phyloP scores from a whole-genome alignment of 257 asterid species.

The Paulownia fortunei region DNA sequence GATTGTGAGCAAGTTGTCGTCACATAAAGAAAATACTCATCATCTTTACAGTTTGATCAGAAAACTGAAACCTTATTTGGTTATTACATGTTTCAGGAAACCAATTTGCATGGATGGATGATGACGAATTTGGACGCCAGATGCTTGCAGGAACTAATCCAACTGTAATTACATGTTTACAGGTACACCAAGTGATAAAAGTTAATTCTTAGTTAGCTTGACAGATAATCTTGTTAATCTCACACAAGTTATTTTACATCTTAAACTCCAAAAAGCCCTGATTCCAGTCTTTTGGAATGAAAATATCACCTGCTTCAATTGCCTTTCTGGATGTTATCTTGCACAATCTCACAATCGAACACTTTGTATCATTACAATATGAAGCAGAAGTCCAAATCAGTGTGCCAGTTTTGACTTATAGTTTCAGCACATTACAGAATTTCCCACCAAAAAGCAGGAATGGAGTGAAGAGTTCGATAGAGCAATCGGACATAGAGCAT shows the following conservation, averaged over 20 bases:
- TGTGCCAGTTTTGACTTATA: background rate
- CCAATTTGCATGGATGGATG: conserved; percentile 52
- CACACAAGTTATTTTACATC: too few species aligned
- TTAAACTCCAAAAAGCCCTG: conserved; percentile 13
- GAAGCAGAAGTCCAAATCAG: background rate
- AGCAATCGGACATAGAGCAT: conserved; percentile 45
- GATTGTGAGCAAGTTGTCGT: background rate
- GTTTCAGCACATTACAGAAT: conserved; percentile 28
- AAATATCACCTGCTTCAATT: background rate
- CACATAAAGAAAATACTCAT: background rate
- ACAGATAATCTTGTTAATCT: too few species aligned
- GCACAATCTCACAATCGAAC: background rate
- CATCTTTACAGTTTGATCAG: background rate
- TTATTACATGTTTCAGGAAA: conserved; percentile 36
- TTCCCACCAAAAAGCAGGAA: conserved; percentile 52
- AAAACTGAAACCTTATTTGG: background rate
- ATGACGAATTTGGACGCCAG: conserved; percentile 52
- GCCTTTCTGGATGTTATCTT: background rate
- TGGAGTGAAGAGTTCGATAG: conserved; percentile 48
- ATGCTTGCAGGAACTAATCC: conserved; percentile 68
- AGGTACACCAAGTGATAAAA: too few species aligned
- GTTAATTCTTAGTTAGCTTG: too few species aligned
- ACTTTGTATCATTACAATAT: background rate
- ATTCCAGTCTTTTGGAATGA: background rate
- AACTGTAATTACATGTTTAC: conserved; percentile 45